Conservation (phyloP, 208 protist species). For the Acanthamoeba rhysodes region DNA sequence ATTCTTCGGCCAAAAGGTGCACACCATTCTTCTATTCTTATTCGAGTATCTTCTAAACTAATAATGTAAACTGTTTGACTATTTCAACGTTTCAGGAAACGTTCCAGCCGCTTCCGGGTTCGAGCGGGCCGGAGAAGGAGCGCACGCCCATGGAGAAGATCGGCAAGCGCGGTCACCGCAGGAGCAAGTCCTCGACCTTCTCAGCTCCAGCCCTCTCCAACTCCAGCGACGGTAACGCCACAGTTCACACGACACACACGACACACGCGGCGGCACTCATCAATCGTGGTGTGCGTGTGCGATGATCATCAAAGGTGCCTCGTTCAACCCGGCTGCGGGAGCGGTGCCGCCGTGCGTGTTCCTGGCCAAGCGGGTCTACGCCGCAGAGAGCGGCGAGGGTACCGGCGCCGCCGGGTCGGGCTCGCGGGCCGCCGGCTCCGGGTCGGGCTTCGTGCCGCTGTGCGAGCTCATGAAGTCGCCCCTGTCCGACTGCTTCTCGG, state of each 20-base stretch:
- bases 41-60: not conserved
- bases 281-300: too few species aligned
- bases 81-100: not conserved
- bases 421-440: too few species aligned
- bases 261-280: not conserved
- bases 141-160: slow-evolving; percentile 37
- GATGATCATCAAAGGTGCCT: not conserved
- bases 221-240: not conserved
- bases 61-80: too few species aligned
- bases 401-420: not conserved
- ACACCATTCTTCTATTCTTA: not conserved
- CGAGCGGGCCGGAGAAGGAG: not conserved
- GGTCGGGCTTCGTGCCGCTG: not conserved
- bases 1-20: slow-evolving; percentile 40
- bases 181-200: not conserved
- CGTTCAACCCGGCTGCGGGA: not conserved
- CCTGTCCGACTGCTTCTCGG: slow-evolving; percentile 37
- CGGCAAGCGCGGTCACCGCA: slow-evolving; percentile 10
- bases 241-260: not conserved
- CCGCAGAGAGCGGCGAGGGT: not conserved
- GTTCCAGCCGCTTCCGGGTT: not conserved
- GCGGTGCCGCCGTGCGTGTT: slow-evolving; percentile 11
- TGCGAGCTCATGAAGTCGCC: slow-evolving; percentile 21
- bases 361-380: slow-evolving; percentile 20
- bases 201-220: not conserved